Conservation (phyloP, 257 asterid species). For the Solanum pennellii region DNA sequence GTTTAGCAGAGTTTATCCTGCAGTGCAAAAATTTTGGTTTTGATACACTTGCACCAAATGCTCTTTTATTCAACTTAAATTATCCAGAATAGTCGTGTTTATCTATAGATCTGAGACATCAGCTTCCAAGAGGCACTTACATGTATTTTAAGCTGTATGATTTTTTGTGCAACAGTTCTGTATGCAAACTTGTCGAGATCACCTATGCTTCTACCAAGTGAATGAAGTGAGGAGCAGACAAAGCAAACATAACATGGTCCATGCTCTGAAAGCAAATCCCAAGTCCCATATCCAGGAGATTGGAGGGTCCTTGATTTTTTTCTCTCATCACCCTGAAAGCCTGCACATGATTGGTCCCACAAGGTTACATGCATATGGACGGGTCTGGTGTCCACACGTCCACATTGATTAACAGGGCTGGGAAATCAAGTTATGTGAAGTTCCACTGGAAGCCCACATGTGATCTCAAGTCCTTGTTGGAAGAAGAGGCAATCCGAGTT, state of each 20-base stretch:
- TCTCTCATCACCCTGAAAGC: conserved; percentile 27
- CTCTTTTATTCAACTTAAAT: background rate
- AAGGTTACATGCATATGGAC: conserved; percentile 27
- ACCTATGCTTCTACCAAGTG: conserved; percentile 58
- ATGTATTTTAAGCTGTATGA: background rate
- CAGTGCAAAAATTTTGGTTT: background rate
- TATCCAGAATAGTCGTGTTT: background rate
- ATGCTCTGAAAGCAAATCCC: conserved; percentile 26
- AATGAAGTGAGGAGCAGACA: background rate
- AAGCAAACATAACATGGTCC: conserved; percentile 5
- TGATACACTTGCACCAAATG: background rate
- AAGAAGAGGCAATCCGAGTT: conserved; percentile 14
- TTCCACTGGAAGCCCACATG: conserved; percentile 29
- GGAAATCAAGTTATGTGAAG: conserved; percentile 25
- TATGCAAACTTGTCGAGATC: conserved; percentile 48
- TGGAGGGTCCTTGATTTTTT: conserved; percentile 24
- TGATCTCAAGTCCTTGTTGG: conserved; percentile 22
- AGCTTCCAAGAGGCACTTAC: background rate
- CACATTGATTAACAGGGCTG: conserved; percentile 19
- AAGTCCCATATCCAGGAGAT: conserved; percentile 28
- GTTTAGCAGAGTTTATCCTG: background rate
- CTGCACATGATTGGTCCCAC: conserved; percentile 33
- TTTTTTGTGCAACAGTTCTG: conserved; percentile 39
- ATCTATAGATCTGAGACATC: background rate
- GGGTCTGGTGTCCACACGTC: conserved; percentile 26